Evolutionary conservation across 2,329 filamentous ascomycete genomes (phyloP).

Genomic region (Bipolaris sorokiniana): DNA sequence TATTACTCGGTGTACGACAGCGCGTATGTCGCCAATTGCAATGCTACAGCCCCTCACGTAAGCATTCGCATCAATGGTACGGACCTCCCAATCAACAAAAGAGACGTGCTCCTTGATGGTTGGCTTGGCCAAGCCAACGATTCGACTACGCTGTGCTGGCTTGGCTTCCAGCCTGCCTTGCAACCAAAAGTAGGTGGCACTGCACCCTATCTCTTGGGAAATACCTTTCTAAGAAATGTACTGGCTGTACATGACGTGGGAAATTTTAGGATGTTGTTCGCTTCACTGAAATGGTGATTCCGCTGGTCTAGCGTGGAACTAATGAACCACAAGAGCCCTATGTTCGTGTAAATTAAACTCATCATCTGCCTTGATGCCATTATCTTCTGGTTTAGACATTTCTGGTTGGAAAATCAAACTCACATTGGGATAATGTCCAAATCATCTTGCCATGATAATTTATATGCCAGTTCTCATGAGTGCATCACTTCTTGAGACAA

Average conservation of each 20-base stretch:
- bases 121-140: not conserved
- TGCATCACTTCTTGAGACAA: not conserved
- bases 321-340: not conserved
- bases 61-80: constrained; percentile 4
- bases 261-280: not conserved
- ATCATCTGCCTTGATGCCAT: not conserved
- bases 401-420: not conserved
- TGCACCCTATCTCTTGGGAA: not conserved
- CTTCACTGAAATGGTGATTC: not conserved
- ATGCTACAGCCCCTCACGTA: not conserved
- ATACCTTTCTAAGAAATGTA: not conserved
- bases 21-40: not conserved
- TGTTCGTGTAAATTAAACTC: not conserved
- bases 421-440: not conserved
- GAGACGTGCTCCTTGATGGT: constrained; percentile 1
- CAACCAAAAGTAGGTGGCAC: not conserved
- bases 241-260: not conserved
- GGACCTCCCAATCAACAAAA: not conserved
- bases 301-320: not conserved
- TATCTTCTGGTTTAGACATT: not conserved
- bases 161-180: not conserved
- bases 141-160: not conserved
- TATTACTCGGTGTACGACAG: not conserved
- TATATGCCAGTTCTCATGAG: too few species aligned
- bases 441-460: not conserved